Conservation (phyloP, 2,329 filamentous ascomycete genomes). For the Fusarium sp. region DNA sequence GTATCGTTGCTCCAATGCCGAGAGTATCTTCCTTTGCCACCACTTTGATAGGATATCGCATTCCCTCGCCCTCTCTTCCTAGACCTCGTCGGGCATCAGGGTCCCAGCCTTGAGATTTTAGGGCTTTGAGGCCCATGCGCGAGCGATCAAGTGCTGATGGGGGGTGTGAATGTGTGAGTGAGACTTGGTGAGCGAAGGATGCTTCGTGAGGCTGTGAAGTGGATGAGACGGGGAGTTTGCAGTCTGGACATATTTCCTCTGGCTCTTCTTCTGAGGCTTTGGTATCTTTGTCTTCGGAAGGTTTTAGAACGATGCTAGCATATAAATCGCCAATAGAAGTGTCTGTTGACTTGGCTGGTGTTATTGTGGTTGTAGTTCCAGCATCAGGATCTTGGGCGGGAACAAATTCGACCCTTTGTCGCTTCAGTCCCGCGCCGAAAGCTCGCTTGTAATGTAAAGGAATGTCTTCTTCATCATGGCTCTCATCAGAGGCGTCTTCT, state of each 20-base stretch:
- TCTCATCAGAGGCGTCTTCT: slow-evolving; percentile 36
- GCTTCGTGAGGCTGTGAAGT: slow-evolving; percentile 61
- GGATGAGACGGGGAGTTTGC: slow-evolving; percentile 48
- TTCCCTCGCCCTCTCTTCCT: slow-evolving; percentile 76
- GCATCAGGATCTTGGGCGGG: slow-evolving; percentile 56
- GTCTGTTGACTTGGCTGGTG: slow-evolving; percentile 32
- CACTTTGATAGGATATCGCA: slow-evolving; percentile 78
- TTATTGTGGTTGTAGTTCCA: slow-evolving; percentile 28
- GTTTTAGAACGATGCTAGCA: slow-evolving; percentile 70
- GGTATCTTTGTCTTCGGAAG: slow-evolving; percentile 9
- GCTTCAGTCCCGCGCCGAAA: slow-evolving; percentile 66
- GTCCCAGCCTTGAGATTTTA: slow-evolving; percentile 77
- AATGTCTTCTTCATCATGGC: slow-evolving; percentile 55
- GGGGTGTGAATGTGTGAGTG: slow-evolving; percentile 73
- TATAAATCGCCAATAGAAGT: slow-evolving; percentile 65
- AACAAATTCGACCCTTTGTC: slow-evolving; percentile 66
- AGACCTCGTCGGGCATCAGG: slow-evolving; percentile 77
- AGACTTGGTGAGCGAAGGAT: slow-evolving; percentile 77
- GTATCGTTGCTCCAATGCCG: slow-evolving; percentile 71
- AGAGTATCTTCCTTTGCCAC: slow-evolving; percentile 77
- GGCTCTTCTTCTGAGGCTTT: slow-evolving; percentile 28
- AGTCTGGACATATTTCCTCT: slow-evolving; percentile 47
- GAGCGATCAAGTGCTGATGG: slow-evolving; percentile 77
- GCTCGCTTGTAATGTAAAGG: slow-evolving; percentile 64
- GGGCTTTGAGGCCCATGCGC: slow-evolving; percentile 74